Evolutionary conservation across 2,329 filamentous ascomycete species (phyloP), one percentile per base, ranked within the genome.

Genomic region (Tolypocladium nubicola): DNA sequence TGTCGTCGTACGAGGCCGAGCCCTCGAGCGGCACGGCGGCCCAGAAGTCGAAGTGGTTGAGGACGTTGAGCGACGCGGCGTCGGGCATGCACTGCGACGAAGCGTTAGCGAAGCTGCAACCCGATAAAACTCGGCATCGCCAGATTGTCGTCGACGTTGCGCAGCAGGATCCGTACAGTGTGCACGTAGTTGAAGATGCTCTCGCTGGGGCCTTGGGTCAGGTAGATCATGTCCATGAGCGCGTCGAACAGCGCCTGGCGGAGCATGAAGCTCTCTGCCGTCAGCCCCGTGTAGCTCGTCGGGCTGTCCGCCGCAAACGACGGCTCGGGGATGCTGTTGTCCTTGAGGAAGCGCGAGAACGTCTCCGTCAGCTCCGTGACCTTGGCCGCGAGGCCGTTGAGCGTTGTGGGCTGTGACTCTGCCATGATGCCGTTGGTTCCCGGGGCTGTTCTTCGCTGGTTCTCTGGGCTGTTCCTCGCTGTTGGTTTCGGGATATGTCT

Each of bases 1-100:
- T 73, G 13, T 75, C 72, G 4, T 64, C 59, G 56, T 74, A 74
- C 3, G 76, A 74, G 8, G 77, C 75, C 4, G 71, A 68, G 19
- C 76, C 76, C 30, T 75, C 68, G 1, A 80, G 55, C 3, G 79
- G 78, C 7, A 82, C 77, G 6, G 76, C 73, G 13, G 71, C 68
- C 76, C 77, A 81, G 62, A 81, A 79, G 61, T 80, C 68, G 63
- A 81, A 81, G 60, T 77, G 69, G 63, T 80, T 80, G 19, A 81
- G 67, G 16, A 78, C 67, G 61, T 78, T 77, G 41, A 81, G 70
- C 13, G 67, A 63, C 8, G 75, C 70, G 4, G 72, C 69, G 59
- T 79, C 76, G 2, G 76, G 76, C 53, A 77, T 70, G 39, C 65
- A 69, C 75, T 77, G 40, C 47, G 11, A 8, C 43, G 30, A 21